Evolutionary conservation across 257 asterid species (phyloP), one percentile per base, ranked within the genome.

Genomic region (Paraleonurus japonicus): DNA sequence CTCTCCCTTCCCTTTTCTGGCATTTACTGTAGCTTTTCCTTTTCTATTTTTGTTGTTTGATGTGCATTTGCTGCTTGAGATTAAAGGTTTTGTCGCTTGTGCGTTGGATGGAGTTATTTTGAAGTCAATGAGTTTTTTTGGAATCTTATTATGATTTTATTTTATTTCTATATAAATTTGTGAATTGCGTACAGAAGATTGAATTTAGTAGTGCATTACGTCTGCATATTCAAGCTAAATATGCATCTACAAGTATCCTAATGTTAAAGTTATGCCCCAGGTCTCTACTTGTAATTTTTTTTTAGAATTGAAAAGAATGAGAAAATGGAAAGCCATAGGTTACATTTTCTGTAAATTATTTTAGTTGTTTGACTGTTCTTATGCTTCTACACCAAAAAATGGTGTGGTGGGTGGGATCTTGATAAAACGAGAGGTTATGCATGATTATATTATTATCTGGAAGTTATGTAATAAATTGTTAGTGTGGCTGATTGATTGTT

Each of bases 131-230:
- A 1, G 26, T 8, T 19, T 45, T 41, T 60, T 19, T 51, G 60
- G 71, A 57, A 62, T 53, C 43, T 59, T 30, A 17, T 71, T 71
- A 37, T 50, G 27, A 12, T 72, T 62, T 54, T 35, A 24, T 16
- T 2, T 61, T 50, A 2, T 17, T 50, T 50, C 1, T 50, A 7
- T 50, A 48, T 48, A 6, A 39, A 11, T 54, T 9, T 53, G 11
- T 13, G n/a, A 10, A 19, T 65, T 74, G 16, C 30, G 11, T 45
- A 7, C 23, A 4, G 17, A 11, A 30, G 41, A 10, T 19, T 2
- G 24, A 9, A 48, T 5, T 45, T 68, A 51, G 33, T 10, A n/a
- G 28, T 22, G 3, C 20, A 45, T 62, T 54, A 15, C 43, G 8
- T 26, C 45, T 62, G 41, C 53, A 55, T 30, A 16, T 24, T 45